These are phyloP conservation scores for Gossypium schwendimanii DNA, from an alignment of 441 rosid species.

Conservation along the genomic window DNA sequence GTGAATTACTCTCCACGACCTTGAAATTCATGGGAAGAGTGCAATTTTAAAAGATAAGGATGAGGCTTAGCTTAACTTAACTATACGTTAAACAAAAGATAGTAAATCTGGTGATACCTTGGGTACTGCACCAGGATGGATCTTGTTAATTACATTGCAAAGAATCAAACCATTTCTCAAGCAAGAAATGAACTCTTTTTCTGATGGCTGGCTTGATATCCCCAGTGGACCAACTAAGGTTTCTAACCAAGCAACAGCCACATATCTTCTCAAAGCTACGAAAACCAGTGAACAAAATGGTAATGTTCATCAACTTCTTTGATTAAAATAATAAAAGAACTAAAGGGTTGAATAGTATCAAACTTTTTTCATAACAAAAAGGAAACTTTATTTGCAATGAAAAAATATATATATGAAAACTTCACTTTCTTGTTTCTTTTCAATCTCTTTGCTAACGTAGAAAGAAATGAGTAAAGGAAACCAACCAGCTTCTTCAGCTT, in stretches of 20 bases:
- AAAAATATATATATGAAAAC: background rate
- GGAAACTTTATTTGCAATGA: background rate
- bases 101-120: constrained; percentile 38
- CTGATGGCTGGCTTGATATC: constrained; percentile 51
- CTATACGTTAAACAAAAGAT: background rate
- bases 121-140: constrained; percentile 71
- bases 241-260: constrained; percentile 73
- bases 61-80: background rate
- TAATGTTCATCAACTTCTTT: background rate
- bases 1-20: constrained; percentile 69
- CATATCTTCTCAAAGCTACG: constrained; percentile 64
- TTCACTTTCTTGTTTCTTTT: background rate
- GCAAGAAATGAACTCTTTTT: constrained; percentile 74
- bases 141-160: constrained; percentile 75
- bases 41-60: background rate
- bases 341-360: background rate
- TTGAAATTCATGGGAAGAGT: constrained; percentile 6
- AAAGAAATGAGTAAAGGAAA: background rate
- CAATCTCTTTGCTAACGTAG: background rate
- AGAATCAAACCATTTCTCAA: constrained; percentile 76
- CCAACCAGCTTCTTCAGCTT: constrained; percentile 85
- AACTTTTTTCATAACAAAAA: background rate
- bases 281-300: background rate
- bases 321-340: background rate
- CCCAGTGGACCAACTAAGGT: constrained; percentile 58